Percentiles rank a stretch among this genome's conserved stretches.
Conservation (phyloP, 2,329 filamentous ascomycete species). For the Emericellopsis cladophorae region DNA sequence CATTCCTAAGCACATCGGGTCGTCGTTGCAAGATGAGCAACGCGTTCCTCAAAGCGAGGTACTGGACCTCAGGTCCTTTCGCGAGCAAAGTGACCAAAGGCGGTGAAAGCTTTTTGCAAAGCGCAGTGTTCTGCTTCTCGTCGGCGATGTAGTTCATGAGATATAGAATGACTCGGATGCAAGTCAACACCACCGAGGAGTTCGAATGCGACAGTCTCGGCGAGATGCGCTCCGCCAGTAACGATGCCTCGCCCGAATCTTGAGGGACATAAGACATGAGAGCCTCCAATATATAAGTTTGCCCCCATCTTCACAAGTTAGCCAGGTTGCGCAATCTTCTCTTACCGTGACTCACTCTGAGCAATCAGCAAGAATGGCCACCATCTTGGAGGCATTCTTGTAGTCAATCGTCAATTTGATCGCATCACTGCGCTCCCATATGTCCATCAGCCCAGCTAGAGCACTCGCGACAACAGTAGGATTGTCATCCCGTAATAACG, state of each 20-base stretch:
- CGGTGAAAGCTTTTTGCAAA: slow-evolving; percentile 89
- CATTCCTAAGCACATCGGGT: slow-evolving; percentile 87
- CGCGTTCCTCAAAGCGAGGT: slow-evolving; percentile 85
- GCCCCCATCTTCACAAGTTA: slow-evolving; percentile 62
- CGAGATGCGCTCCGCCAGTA: slow-evolving; percentile 86
- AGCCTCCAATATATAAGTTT: slow-evolving; percentile 95
- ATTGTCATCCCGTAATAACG: slow-evolving; percentile 86
- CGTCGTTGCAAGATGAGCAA: slow-evolving; percentile 85
- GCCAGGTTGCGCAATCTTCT: background rate
- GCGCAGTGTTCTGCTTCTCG: slow-evolving; percentile 70
- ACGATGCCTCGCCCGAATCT: slow-evolving; percentile 73
- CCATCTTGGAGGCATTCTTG: slow-evolving; percentile 92
- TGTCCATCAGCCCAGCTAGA: slow-evolving; percentile 83
- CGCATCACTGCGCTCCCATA: slow-evolving; percentile 94
- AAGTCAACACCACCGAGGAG: slow-evolving; percentile 90
- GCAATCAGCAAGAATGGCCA: slow-evolving; percentile 90
- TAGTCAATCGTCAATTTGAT: slow-evolving; percentile 99
- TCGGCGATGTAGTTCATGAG: slow-evolving; percentile 98
- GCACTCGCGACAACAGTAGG: slow-evolving; percentile 95
- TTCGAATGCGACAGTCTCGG: slow-evolving; percentile 96
- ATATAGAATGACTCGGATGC: slow-evolving; percentile 91
- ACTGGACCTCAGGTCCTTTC: slow-evolving; percentile 97
- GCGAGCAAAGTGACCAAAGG: slow-evolving; percentile 89
- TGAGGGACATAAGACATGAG: slow-evolving; percentile 96
- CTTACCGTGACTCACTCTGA: slow-evolving; percentile 61